Evolutionary conservation across 108 stramenopile genomes (phyloP), one percentile per base, ranked within the genome.

Genomic region (Cyclotella kingstonii): DNA sequence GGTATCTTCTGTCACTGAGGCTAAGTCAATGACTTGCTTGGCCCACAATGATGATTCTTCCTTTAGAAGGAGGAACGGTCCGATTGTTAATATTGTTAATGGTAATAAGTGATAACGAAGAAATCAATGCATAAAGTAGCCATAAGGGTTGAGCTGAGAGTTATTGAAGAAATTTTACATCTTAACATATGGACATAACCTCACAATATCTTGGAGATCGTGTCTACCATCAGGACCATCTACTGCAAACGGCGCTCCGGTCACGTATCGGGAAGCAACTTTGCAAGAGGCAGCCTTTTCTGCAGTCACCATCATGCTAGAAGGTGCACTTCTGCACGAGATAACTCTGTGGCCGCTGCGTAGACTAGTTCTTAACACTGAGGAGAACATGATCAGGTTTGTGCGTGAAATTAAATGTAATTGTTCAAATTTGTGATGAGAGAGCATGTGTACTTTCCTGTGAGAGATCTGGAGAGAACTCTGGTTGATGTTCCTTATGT

Each of bases 1-100:
- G 35, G 70, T 55, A 51, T 68, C 56, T 51, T 68, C 66, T 8
- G 66, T 51, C 12, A 56, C 56, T 10, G 66, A 57, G 40, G 66
- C 66, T 2, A 68, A 19, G 56, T 56, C 66, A 48, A 68, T 30
- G 21, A 28, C 42, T 40, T 56, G 55, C 33, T 68, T 68, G 22
- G 47, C 66, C 49, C 55, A 57, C 11, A 18, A 9, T 28, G 28
- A 22, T 8, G 55, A 58, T 58, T 68, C 66, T 44, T 68, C 66
- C 66, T 68, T 15, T 19, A 18, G 40, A 14, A 46, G 14, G 15
- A 6, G 12, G 15, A 6, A n/a, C 15, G 6, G 6, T 6, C 18
- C 8, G 15, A 6, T 6, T 6, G 18, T 14, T n/a, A 6, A 15
- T 15, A 17, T 15, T 45, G 44, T 9, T 10, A 17, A 45, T 45